A percentile compares a stretch with the other conserved stretches of the same genome.
phyloP scores from a whole-genome alignment of 2,329 filamentous ascomycete species.

The Alternaria angustiovoidea region DNA sequence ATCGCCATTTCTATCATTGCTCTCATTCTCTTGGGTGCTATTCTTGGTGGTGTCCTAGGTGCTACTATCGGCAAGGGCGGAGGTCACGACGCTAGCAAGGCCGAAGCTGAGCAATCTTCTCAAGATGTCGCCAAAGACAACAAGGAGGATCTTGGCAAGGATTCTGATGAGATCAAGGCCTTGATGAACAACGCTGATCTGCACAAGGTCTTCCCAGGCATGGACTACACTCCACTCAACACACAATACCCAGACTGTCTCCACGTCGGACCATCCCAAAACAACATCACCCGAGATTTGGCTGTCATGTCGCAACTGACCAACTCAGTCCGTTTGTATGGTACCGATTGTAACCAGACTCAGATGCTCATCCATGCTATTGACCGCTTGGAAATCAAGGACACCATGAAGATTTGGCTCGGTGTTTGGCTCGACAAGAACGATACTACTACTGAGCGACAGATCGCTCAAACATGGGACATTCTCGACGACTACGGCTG shows the following conservation, averaged over 20 bases:
- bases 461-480: conserved; percentile 83
- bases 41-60: conserved; percentile 78
- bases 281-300: conserved; percentile 91
- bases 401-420: conserved; percentile 84
- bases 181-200: conserved; percentile 82
- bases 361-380: conserved; percentile 90
- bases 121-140: conserved; percentile 65
- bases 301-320: conserved; percentile 91
- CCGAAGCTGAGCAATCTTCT: conserved; percentile 28
- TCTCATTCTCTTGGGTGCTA: conserved; percentile 72
- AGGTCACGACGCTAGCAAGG: conserved; percentile 21
- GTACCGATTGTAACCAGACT: conserved; percentile 97
- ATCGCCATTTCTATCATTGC: conserved; percentile 71
- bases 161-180: conserved; percentile 80
- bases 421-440: conserved; percentile 93
- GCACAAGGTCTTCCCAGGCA: conserved; percentile 92
- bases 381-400: conserved; percentile 73
- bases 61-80: conserved; percentile 67
- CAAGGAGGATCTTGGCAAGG: conserved; percentile 75
- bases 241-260: conserved; percentile 88
- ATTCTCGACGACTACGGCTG: conserved; percentile 71
- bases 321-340: conserved; percentile 86
- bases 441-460: conserved; percentile 80
- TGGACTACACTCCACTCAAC: conserved; percentile 94
- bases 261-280: conserved; percentile 80